Base-by-base conservation (phyloP, 352 stramenopile genomes). In the Phytophthora podocarpi region DNA sequence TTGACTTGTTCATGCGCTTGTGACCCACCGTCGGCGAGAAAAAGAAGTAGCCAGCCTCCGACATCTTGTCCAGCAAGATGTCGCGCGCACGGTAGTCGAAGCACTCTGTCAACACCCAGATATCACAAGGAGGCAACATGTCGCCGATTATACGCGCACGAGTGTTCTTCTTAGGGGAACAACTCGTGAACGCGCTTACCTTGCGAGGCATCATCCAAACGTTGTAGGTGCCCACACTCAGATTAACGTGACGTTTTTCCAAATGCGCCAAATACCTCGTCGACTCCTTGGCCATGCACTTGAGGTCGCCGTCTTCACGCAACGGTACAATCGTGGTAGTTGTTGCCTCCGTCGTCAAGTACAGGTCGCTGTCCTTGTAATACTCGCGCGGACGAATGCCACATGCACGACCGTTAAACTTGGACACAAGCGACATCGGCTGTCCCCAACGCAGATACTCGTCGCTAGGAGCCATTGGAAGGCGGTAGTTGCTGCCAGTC, bases 151-250 rank as follows among this genome's bases (percentile, higher is more conserved):
- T 67, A 26, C 80, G 73, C 46, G 84, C 81, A 28, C 84, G 78
- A 18, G 81, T 93, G 61, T 91, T 93, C 59, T 93, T 93, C 61
- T 84, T 82, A 2, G 82, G 80, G 0, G 78, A 90, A 26, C 84
- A 72, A 41, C 59, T 82, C 35, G 80, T 88, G 55, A 93, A 93
- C 31, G 72, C 76, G 34, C 76, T 89, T 32, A 93, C 75, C 47
- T 90, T 91, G 39, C 80, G 81, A 7, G 83, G 84, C 76, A 93
- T 76, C 84, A 93, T 93, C 84, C 84, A 93, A 12, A 93, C 80
- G 51, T 91, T 93, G 72, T 91, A 93, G 11, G 81, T 93, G 23
- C 81, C 84, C 6, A 93, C 67, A 23, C 64, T 80, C 6, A 93
- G 28, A 21, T 54, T 59, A 24, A 92, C 79, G 16, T 80, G 78